These are phyloP conservation scores for Botrytis byssoidea DNA, from an alignment of 2,329 filamentous ascomycete genomes.

Conservation along the genomic window DNA sequence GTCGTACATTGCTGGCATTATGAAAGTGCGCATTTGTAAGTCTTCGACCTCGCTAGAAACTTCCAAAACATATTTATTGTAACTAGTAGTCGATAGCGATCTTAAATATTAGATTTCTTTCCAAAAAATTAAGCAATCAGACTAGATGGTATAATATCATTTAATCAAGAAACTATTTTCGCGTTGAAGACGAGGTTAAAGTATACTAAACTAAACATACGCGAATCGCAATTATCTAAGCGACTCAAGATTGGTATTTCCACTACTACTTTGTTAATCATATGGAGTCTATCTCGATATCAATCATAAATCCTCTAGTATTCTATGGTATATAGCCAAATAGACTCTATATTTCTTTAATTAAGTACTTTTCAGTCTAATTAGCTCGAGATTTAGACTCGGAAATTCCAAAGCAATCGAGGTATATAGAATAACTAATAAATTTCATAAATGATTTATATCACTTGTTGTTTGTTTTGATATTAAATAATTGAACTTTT, in stretches of 20 bases:
- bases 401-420: neutral
- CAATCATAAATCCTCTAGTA: neutral
- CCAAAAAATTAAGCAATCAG: rapidly evolving
- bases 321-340: too few species aligned
- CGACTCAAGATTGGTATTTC: rapidly evolving
- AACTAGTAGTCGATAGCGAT: neutral
- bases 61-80: neutral
- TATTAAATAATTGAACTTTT: neutral
- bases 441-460: neutral
- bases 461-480: neutral
- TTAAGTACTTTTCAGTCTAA: neutral
- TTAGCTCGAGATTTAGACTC: rapidly evolving
- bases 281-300: neutral
- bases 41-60: neutral
- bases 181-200: rapidly evolving
- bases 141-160: rapidly evolving
- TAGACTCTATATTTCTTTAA: too few species aligned
- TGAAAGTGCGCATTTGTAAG: too few species aligned
- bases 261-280: rapidly evolving
- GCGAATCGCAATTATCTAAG: neutral
- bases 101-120: too few species aligned
- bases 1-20: rapidly evolving
- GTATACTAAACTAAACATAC: neutral
- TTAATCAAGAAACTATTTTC: rapidly evolving
- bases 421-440: rapidly evolving